Evolutionary conservation across 139 green algal genomes (phyloP).

Genomic region (Chlamydomonas urium): DNA sequence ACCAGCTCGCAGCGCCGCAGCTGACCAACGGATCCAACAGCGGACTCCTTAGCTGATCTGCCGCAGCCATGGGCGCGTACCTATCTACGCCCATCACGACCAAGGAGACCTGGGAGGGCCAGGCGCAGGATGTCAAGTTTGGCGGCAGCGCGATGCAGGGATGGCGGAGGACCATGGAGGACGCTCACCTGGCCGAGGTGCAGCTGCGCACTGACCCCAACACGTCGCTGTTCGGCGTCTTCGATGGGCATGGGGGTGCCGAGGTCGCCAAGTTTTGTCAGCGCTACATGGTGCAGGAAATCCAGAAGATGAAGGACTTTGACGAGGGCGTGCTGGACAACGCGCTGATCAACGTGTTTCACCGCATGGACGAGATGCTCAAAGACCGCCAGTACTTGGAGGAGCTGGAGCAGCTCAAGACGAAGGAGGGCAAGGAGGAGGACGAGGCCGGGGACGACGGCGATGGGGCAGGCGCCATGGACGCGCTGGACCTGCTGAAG

Average conservation of each 20-base stretch:
- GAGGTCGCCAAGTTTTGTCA: conserved; percentile 88
- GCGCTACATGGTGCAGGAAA: conserved; percentile 68
- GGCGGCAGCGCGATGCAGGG: conserved; percentile 80
- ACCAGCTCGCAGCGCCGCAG: no score
- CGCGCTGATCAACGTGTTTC: conserved; percentile 66
- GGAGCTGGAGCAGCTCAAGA: conserved; percentile 57
- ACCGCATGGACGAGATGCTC: conserved; percentile 63
- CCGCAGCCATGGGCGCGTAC: conserved; percentile 79
- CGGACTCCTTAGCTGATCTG: no score
- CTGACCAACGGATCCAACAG: no score
- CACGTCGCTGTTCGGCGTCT: conserved; percentile 75
- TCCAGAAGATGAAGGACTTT: conserved; percentile 57
- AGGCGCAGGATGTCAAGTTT: conserved; percentile 48
- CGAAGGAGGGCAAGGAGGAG: conserved; percentile 40
- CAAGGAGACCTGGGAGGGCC: conserved; percentile 54
- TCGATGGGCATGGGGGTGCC: conserved; percentile 80
- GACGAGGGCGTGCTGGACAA: conserved; percentile 53
- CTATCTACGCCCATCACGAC: conserved; percentile 60
- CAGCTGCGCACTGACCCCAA: conserved; percentile 28
- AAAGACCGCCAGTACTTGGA: conserved; percentile 17
- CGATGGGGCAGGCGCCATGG: conserved; percentile 35
- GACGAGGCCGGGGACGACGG: conserved; percentile 20
- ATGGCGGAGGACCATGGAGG: conserved; percentile 76
- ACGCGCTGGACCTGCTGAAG: conserved; percentile 58
- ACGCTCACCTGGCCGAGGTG: conserved; percentile 64